phyloP scores from a whole-genome alignment of 495 filamentous ascomycete genomes.

The Lepidopterella palustris region DNA sequence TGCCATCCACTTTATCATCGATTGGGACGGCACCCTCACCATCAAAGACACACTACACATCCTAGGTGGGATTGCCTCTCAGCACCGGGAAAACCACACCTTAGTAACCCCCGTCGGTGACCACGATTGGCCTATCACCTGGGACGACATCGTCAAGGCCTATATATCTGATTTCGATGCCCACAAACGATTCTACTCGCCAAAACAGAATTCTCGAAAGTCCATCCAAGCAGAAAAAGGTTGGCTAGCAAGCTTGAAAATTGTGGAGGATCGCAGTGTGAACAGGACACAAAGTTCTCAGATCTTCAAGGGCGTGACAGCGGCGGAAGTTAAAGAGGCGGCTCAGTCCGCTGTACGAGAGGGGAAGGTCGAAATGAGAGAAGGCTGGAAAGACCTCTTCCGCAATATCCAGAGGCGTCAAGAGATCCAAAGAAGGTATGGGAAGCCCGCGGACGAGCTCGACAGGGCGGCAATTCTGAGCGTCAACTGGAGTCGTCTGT shows the following conservation, averaged over 20 bases:
- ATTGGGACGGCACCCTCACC: constrained; percentile 40
- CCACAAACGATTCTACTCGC: constrained; percentile 14
- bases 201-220: neutral
- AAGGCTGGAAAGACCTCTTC: constrained; percentile 25
- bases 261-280: constrained; percentile 25
- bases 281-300: constrained; percentile 13
- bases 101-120: neutral
- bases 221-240: constrained; percentile 11
- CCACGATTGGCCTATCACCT: constrained; percentile 2
- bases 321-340: constrained; percentile 10
- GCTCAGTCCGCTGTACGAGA: constrained; percentile 14
- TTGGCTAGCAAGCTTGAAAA: constrained; percentile 22
- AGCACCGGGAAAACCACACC: neutral
- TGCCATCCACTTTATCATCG: constrained; percentile 31
- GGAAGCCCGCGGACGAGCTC: neutral
- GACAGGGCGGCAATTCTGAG: constrained; percentile 28
- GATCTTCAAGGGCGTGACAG: constrained; percentile 20
- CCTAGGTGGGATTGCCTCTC: constrained; percentile 23
- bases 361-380: constrained; percentile 25
- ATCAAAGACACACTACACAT: constrained; percentile 30
- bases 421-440: neutral
- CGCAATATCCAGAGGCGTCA: neutral
- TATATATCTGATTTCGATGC: constrained; percentile 20
- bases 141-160: constrained; percentile 16
- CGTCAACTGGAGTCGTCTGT: constrained; percentile 34